Evolutionary conservation across 768 basidiomycete genomes (phyloP), one percentile per base, ranked within the genome.

Genomic region (Guyanaporus albipodus): DNA sequence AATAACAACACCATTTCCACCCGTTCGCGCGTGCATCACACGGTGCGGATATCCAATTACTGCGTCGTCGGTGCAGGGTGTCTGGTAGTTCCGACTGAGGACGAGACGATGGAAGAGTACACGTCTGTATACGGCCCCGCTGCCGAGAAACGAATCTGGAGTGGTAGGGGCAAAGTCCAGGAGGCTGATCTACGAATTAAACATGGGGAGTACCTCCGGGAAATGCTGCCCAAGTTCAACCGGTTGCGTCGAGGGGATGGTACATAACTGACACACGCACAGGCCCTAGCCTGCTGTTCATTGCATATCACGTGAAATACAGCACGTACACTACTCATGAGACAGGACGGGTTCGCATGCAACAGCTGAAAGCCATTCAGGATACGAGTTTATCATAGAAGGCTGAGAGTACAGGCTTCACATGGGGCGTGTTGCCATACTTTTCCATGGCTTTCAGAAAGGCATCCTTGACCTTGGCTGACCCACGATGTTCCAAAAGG

Each of bases 221-320:
- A 97, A 63, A 92, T 92, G 83, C 58, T 92, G 35, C 89, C 88
- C 36, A 91, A 92, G 68, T 92, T 92, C 60, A 91, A 92, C 63
- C 69, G 89, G 40, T 59, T 90, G 46, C 68, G 85, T 46, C 70
- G 80, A 41, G 80, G 76, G 18, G 80, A 82, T 52, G 79, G 76
- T 26, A 67, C 70, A 42, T 79, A 58, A 67, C 43, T 19, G 8
- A 3, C 17, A 67, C 43, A 21, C 9, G 2, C 17, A 21, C 6
- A 7, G 42, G 8, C 15, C 31, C 2, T 8, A 14, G 14, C 15
- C 15, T 6, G 15, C 3, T 26, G 8, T 18, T 10, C 17, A 8
- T 26, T 3, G 15, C 10, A 32, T 11, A 26, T 38, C 38, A 10
- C 26, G 26, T 33, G 33, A n/a, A 26, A 37, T 36, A 11, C 15